Conservation (phyloP, 1,139 yeast genomes). For the Trichomonascaceae sp. region DNA sequence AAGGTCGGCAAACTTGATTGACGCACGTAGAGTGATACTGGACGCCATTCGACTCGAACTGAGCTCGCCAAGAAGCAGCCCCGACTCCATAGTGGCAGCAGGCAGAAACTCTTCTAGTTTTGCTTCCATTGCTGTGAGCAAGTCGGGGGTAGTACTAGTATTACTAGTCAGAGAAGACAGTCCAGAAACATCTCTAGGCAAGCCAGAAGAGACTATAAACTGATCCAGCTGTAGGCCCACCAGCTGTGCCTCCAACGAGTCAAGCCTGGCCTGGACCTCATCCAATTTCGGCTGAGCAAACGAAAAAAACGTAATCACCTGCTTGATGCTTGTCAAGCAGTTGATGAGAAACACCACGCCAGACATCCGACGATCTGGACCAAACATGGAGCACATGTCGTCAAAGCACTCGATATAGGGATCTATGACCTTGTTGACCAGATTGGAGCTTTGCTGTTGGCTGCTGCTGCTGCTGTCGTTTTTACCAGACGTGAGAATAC, state of each 20-base stretch:
- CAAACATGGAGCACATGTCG: no score
- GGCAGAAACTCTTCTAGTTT: slow-evolving; percentile 28
- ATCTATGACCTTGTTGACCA: no score
- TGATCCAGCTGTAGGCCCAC: slow-evolving; percentile 17
- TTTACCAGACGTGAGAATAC: slow-evolving; percentile 10
- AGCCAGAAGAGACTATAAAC: slow-evolving; percentile 20
- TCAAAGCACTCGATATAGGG: slow-evolving; percentile 25
- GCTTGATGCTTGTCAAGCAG: slow-evolving; percentile 23
- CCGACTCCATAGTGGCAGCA: slow-evolving; percentile 24
- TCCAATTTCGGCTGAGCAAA: slow-evolving; percentile 22
- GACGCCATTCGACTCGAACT: slow-evolving; percentile 25
- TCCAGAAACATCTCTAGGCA: no score
- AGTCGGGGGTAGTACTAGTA: no score
- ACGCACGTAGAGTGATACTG: slow-evolving; percentile 22
- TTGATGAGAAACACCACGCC: slow-evolving; percentile 24
- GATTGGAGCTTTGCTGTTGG: slow-evolving; percentile 19
- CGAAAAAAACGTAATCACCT: slow-evolving; percentile 20
- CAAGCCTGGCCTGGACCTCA: slow-evolving; percentile 18
- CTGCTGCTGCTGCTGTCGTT: not conserved
- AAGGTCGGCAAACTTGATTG: slow-evolving; percentile 19
- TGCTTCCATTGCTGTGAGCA: slow-evolving; percentile 12
- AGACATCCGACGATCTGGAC: no score
- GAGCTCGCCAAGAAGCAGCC: slow-evolving; percentile 18
- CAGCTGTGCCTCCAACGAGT: slow-evolving; percentile 20
- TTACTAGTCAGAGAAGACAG: no score